A percentile compares a stretch with the other conserved stretches of the same genome.
These are phyloP conservation scores for Teunomyces barrocoloradensis DNA, from an alignment of 805 yeast species.

Conservation along the genomic window DNA sequence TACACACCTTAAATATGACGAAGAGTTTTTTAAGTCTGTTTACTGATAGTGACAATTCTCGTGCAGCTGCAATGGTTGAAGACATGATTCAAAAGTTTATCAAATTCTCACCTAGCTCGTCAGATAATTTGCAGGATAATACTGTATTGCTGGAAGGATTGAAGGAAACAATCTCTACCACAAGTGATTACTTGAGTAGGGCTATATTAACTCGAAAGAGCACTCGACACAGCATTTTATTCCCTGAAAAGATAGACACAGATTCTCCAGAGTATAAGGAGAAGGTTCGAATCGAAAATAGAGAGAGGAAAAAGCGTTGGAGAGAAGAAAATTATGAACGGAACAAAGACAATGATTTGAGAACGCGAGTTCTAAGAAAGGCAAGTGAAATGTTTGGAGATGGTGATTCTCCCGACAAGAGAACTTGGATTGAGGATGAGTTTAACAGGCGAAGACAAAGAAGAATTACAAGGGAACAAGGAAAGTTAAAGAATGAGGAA, in stretches of 20 bases:
- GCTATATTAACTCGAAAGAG: constrained; percentile 17
- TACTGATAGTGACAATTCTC: constrained; percentile 8
- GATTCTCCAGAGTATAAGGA: constrained; percentile 47
- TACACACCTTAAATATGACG: constrained; percentile 31
- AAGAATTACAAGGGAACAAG: constrained; percentile 34
- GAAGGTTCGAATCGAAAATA: constrained; percentile 60
- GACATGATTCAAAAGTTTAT: constrained; percentile 20
- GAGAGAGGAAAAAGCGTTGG: constrained; percentile 82
- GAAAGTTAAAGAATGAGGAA: constrained; percentile 18
- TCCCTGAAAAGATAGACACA: constrained; percentile 23
- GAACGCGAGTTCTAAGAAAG: constrained; percentile 71
- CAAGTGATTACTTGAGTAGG: constrained; percentile 9
- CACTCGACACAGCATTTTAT: constrained; percentile 12
- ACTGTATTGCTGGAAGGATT: constrained; percentile 9
- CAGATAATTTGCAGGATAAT: constrained; percentile 7
- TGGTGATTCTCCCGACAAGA: constrained; percentile 49
- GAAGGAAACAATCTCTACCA: constrained; percentile 6
- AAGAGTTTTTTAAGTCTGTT: constrained; percentile 25
- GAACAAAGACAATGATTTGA: constrained; percentile 83
- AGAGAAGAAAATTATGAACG: constrained; percentile 74
- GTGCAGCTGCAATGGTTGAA: constrained; percentile 24
- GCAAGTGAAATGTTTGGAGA: constrained; percentile 69
- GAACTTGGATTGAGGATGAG: constrained; percentile 73
- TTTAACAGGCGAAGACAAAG: constrained; percentile 63
- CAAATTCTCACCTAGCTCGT: neutral